phyloP scores from a whole-genome alignment of 179 eudicot species.

The Beta lomatogona region DNA sequence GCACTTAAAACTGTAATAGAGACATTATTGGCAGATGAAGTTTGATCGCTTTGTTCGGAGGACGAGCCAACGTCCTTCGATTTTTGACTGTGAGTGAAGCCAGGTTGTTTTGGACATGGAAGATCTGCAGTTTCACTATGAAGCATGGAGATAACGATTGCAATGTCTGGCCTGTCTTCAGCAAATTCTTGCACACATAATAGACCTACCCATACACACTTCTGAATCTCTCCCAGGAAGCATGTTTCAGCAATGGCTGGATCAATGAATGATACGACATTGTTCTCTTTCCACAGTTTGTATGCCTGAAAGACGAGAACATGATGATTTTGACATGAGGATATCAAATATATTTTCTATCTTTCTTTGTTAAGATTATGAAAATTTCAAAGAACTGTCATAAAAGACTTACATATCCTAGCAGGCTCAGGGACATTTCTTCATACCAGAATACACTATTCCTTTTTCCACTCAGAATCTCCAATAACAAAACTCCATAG shows the following conservation, averaged over 20 bases:
- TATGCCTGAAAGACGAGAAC: not conserved
- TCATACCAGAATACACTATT: not conserved
- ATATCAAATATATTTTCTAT: not conserved
- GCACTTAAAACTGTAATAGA: not conserved
- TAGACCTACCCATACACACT: slow-evolving; percentile 11
- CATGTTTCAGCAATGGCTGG: not conserved
- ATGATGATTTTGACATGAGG: not conserved
- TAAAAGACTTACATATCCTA: slow-evolving; percentile 14
- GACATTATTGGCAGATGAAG: not conserved
- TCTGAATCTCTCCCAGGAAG: slow-evolving; percentile 9
- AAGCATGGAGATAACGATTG: slow-evolving; percentile 11
- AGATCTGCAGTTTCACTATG: not conserved
- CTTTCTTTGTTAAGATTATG: too few relatives aligned
- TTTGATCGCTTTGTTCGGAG: not conserved
- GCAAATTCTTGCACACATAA: slow-evolving; percentile 10
- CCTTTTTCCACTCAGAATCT: slow-evolving; percentile 5
- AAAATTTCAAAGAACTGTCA: not conserved
- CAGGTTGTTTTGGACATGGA: slow-evolving; percentile 10
- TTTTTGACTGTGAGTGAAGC: slow-evolving; percentile 6
- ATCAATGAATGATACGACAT: slow-evolving; percentile 5
- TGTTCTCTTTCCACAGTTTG: slow-evolving; percentile 10
- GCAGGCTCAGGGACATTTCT: not conserved
- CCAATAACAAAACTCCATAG: slow-evolving; percentile 18
- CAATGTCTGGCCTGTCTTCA: slow-evolving; percentile 6
- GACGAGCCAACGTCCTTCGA: not conserved